Conservation (phyloP, 331 rosid species). For the Ulmus americana region DNA sequence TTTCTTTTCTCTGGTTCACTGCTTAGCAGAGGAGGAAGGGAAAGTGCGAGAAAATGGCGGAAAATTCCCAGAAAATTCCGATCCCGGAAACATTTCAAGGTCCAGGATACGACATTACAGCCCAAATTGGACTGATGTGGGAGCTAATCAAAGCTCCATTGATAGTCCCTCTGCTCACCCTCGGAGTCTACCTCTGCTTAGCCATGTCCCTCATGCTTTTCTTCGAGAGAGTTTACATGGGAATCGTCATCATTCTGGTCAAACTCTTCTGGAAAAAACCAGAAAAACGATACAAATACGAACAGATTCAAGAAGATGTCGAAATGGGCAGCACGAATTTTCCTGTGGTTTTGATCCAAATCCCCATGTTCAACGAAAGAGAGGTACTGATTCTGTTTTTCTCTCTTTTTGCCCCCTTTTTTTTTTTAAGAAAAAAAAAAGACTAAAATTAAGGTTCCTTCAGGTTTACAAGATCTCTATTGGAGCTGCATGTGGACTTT, state of each 20-base stretch:
- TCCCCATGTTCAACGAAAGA: slow-evolving; percentile 86
- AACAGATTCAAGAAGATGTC: slow-evolving; percentile 52
- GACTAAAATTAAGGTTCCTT: slow-evolving; percentile 13
- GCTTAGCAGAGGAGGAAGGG: background rate
- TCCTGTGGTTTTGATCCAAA: slow-evolving; percentile 74
- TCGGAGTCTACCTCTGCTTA: slow-evolving; percentile 47
- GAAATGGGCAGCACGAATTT: slow-evolving; percentile 67
- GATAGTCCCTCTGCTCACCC: slow-evolving; percentile 65
- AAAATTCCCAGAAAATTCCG: slow-evolving; percentile 35
- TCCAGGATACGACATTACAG: slow-evolving; percentile 42
- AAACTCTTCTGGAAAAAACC: slow-evolving; percentile 83
- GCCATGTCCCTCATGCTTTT: slow-evolving; percentile 89
- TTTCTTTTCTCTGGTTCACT: background rate
- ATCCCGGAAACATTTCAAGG: slow-evolving; percentile 51
- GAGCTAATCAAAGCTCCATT: slow-evolving; percentile 68
- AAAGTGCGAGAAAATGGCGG: slow-evolving; percentile 31
- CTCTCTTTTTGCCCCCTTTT: background rate
- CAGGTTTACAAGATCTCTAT: slow-evolving; percentile 89
- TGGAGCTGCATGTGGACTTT: slow-evolving; percentile 87
- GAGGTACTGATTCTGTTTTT: slow-evolving; percentile 40
- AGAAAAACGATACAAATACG: slow-evolving; percentile 55
- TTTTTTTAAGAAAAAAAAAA: slow-evolving; percentile 8
- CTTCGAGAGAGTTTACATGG: slow-evolving; percentile 78
- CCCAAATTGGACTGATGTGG: slow-evolving; percentile 61
- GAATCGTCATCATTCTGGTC: slow-evolving; percentile 65